A percentile compares a stretch with the other conserved stretches of the same genome.
Evolutionary conservation across 306 rosid species (phyloP).

Genomic region (Medicago lupulina): DNA sequence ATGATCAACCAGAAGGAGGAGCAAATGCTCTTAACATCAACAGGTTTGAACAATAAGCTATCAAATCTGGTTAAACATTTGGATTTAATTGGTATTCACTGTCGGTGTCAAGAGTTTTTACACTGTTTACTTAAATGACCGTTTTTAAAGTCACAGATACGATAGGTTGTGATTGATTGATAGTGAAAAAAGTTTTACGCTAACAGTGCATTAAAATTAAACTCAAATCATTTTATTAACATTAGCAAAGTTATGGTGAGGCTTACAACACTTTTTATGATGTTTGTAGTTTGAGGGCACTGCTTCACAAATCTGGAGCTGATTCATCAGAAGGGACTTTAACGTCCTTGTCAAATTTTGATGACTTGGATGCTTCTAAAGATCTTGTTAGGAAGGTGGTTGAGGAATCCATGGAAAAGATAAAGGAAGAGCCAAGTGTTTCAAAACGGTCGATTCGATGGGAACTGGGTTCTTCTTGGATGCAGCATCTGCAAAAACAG

Average conservation of each 20-base stretch:
- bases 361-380: slow-evolving; percentile 56
- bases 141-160: neutral
- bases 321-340: slow-evolving; percentile 53
- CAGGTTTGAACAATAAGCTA: slow-evolving; percentile 63
- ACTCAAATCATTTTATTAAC: neutral
- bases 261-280: slow-evolving; percentile 28
- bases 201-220: neutral
- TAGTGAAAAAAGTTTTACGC: neutral
- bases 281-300: slow-evolving; percentile 75
- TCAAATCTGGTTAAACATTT: neutral
- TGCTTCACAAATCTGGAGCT: slow-evolving; percentile 65
- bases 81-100: neutral
- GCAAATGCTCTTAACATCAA: slow-evolving; percentile 89
- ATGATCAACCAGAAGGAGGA: slow-evolving; percentile 90
- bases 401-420: slow-evolving; percentile 62
- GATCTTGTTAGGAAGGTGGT: slow-evolving; percentile 59
- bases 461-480: slow-evolving; percentile 98
- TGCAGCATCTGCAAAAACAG: slow-evolving; percentile 86
- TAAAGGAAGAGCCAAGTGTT: slow-evolving; percentile 53
- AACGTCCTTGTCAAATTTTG: slow-evolving; percentile 49
- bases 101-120: neutral
- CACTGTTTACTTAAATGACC: neutral
- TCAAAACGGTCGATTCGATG: slow-evolving; percentile 74
- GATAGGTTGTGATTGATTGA: neutral
- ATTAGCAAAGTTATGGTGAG: slow-evolving; percentile 3